Conservation (phyloP, 352 stramenopile species). For the Pythium aquatile region DNA sequence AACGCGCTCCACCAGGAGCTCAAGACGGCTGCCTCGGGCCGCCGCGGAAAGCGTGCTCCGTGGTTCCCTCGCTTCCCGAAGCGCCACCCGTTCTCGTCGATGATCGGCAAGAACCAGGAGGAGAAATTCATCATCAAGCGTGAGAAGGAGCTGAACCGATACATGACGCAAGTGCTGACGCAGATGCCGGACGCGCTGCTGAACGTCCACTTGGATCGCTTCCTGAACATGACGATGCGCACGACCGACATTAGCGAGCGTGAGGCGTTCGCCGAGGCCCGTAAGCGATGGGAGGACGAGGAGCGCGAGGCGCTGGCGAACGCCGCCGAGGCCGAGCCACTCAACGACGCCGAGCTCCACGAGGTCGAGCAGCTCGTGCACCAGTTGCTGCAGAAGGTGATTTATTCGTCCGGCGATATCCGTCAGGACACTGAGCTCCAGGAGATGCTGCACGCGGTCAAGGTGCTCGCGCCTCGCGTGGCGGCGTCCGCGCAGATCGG, state of each 20-base stretch:
- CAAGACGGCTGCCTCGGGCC: slow-evolving; percentile 79
- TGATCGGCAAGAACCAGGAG: slow-evolving; percentile 90
- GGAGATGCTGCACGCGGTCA: slow-evolving; percentile 90
- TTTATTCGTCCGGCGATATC: slow-evolving; percentile 84
- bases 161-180: slow-evolving; percentile 90
- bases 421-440: slow-evolving; percentile 87
- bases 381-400: slow-evolving; percentile 87
- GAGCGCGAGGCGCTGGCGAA: slow-evolving; percentile 85
- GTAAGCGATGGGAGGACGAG: slow-evolving; percentile 87
- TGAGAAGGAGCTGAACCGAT: slow-evolving; percentile 90
- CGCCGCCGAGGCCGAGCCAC: slow-evolving; percentile 76
- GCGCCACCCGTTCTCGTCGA: slow-evolving; percentile 87
- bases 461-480: slow-evolving; percentile 83
- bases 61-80: slow-evolving; percentile 90
- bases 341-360: slow-evolving; percentile 86
- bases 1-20: slow-evolving; percentile 88
- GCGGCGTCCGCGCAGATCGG: slow-evolving; percentile 83
- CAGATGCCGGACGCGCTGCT: slow-evolving; percentile 88
- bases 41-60: slow-evolving; percentile 81
- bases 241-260: slow-evolving; percentile 87
- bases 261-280: slow-evolving; percentile 84
- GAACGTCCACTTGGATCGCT: slow-evolving; percentile 89
- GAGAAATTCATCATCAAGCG: slow-evolving; percentile 91
- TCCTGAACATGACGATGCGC: slow-evolving; percentile 86
- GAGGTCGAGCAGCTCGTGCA: slow-evolving; percentile 89